These are phyloP conservation scores for Nyctanthes arbortristis DNA, from an alignment of 257 asterid species.

Conservation along the genomic window DNA sequence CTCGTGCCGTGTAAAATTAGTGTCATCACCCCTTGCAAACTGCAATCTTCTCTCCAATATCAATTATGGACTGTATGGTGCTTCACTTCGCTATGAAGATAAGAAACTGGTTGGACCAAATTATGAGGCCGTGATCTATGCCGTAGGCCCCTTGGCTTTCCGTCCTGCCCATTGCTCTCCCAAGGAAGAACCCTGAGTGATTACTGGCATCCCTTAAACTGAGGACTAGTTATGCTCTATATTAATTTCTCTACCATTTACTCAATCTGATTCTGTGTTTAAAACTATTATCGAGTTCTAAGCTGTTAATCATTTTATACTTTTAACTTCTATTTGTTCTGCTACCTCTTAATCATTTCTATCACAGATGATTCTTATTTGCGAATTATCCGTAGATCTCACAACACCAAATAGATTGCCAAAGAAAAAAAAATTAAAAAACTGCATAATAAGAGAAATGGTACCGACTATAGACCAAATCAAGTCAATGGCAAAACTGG, in stretches of 20 bases:
- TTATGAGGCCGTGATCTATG: slow-evolving; percentile 69
- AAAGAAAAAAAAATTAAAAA: not conserved
- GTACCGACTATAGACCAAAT: not conserved
- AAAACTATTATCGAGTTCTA: slow-evolving; percentile 16
- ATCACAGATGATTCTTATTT: not conserved
- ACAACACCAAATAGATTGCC: slow-evolving; percentile 13
- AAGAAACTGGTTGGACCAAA: slow-evolving; percentile 46
- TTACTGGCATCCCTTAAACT: slow-evolving; percentile 1
- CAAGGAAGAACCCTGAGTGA: slow-evolving; percentile 29
- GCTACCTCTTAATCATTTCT: slow-evolving; percentile 19
- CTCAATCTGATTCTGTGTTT: not conserved
- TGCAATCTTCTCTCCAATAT: slow-evolving; percentile 68
- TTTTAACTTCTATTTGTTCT: not conserved
- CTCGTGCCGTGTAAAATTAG: slow-evolving; percentile 70
- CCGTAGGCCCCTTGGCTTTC: slow-evolving; percentile 80
- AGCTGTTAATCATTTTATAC: slow-evolving; percentile 27
- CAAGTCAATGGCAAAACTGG: slow-evolving; percentile 6
- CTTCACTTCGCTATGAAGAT: slow-evolving; percentile 62
- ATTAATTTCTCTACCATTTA: slow-evolving; percentile 2
- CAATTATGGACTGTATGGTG: slow-evolving; percentile 75
- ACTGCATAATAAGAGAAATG: not conserved
- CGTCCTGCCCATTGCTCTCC: slow-evolving; percentile 69
- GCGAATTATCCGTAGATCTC: not conserved
- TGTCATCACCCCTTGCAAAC: slow-evolving; percentile 57
- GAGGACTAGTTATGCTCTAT: slow-evolving; percentile 16